Percentiles rank a stretch among this genome's conserved stretches.
These are phyloP conservation scores for Gossypium gossypioides DNA, from an alignment of 441 rosid species.

Conservation along the genomic window DNA sequence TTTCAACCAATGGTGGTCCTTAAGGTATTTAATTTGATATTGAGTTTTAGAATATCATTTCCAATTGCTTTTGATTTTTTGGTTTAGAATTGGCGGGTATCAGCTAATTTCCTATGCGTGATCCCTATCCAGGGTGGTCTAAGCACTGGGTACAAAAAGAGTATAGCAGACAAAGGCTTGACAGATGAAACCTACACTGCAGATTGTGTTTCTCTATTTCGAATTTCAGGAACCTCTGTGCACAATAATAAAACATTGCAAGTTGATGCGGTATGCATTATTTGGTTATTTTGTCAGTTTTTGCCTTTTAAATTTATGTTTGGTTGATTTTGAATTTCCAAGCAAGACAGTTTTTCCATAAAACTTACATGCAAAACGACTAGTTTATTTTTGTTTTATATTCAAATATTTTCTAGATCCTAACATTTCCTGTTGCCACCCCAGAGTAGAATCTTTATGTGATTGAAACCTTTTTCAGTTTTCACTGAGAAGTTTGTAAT, in stretches of 20 bases:
- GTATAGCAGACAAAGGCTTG: slow-evolving; percentile 48
- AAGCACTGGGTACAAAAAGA: slow-evolving; percentile 76
- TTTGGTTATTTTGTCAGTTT: slow-evolving; percentile 4
- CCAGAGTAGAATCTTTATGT: neutral
- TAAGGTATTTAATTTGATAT: slow-evolving; percentile 46
- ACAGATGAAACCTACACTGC: slow-evolving; percentile 66
- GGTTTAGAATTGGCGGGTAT: neutral
- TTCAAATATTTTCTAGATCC: neutral
- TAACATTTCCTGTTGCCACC: neutral
- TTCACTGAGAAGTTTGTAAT: neutral
- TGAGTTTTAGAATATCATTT: slow-evolving; percentile 9
- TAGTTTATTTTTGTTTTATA: neutral
- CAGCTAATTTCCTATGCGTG: slow-evolving; percentile 15
- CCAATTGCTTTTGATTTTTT: neutral
- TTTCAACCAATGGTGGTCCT: slow-evolving; percentile 91
- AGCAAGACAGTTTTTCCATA: neutral
- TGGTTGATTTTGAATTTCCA: neutral
- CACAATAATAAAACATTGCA: slow-evolving; percentile 70
- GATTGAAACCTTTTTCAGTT: neutral
- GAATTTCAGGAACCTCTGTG: slow-evolving; percentile 68
- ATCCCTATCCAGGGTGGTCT: slow-evolving; percentile 65
- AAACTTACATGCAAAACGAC: neutral
- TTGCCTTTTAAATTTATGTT: neutral
- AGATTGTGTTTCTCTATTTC: slow-evolving; percentile 70
- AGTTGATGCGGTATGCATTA: slow-evolving; percentile 72